A percentile compares a stretch with the other conserved stretches of the same genome.
These are phyloP conservation scores for Psilocybe subaeruginosa DNA, from an alignment of 768 basidiomycete genomes.

Conservation along the genomic window DNA sequence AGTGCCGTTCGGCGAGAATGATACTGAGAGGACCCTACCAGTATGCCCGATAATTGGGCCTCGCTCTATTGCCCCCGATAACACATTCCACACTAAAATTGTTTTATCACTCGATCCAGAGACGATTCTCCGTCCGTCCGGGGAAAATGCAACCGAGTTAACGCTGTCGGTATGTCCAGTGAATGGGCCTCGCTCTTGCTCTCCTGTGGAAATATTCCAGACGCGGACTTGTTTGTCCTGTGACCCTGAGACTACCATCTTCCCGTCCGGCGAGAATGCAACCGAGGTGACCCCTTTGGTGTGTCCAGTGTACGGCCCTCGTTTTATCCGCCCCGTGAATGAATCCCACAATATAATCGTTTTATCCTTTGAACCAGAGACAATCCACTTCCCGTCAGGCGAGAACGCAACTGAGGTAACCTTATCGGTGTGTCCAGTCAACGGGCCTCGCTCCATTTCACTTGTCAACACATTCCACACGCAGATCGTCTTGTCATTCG, in stretches of 20 bases:
- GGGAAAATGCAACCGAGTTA: conserved; percentile 4
- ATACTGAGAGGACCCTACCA: background rate
- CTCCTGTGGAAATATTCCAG: background rate
- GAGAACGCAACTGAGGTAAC: background rate
- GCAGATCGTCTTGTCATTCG: background rate
- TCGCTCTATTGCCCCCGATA: background rate
- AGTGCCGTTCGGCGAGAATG: conserved; percentile 19
- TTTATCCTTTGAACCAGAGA: background rate
- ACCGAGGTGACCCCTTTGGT: background rate
- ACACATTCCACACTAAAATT: conserved; percentile 1
- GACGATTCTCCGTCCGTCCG: conserved; percentile 4
- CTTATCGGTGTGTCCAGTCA: background rate
- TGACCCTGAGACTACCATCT: background rate
- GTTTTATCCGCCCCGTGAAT: background rate
- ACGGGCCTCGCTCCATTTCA: background rate
- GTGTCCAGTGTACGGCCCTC: background rate
- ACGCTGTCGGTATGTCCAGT: background rate
- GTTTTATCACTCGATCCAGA: background rate
- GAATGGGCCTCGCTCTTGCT: background rate
- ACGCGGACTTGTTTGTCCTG: background rate
- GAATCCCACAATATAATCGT: background rate
- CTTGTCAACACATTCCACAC: background rate
- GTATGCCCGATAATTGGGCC: background rate
- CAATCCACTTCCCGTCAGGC: too few species aligned
- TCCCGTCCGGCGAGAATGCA: conserved; percentile 1